Base-by-base conservation (phyloP, 352 stramenopile species). In the Aphanomyces stellatus region DNA sequence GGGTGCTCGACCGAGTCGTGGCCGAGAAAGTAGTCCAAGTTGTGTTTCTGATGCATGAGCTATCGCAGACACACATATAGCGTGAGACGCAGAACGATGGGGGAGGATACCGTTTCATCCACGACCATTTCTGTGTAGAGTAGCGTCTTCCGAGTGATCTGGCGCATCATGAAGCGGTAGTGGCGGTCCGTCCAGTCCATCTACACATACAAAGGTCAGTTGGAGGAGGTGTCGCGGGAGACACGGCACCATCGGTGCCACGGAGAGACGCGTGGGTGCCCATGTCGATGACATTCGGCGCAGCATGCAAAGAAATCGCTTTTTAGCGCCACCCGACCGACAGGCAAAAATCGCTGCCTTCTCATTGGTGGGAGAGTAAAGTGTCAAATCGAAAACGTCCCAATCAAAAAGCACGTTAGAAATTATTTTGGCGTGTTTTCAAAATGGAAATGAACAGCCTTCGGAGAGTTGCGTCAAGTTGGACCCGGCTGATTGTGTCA, bases 51-150 rank as follows among this genome's bases (percentile, higher is more conserved):
- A 57, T 94, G 81, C 53, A 94, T 69, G 51, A 94, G 70, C 86
- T 94, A 40, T 17, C 51, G n/a, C n/a, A n/a, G 35, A 35, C 27
- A 15, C 71, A 10, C 15, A 11, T n/a, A 7, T 33, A 28, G 22
- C 7, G 51, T 40, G 51, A 59, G 37, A 3, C 4, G 4, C 24
- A 19, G 3, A 8, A 19, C 13, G 37, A 13, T 30, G 25, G n/a
- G 40, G 27, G 19, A 40, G 71, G 77, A 51, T 43, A 99, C 84
- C 13, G 96, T 98, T 70, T 98, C 91, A 48, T 97, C 93, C 41
- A 98, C 94, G 24, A 99, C 87, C 97, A 99, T 99, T 81, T 99
- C 97, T 10, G 94, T 99, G 76, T 97, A 99, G 19, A 99, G 74
- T 35, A 98, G 72, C 24, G 95, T 99, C 48, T 79, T 74, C 62